Evolutionary conservation across 768 basidiomycete species (phyloP).

Genomic region (Boletellus ananiceps): DNA sequence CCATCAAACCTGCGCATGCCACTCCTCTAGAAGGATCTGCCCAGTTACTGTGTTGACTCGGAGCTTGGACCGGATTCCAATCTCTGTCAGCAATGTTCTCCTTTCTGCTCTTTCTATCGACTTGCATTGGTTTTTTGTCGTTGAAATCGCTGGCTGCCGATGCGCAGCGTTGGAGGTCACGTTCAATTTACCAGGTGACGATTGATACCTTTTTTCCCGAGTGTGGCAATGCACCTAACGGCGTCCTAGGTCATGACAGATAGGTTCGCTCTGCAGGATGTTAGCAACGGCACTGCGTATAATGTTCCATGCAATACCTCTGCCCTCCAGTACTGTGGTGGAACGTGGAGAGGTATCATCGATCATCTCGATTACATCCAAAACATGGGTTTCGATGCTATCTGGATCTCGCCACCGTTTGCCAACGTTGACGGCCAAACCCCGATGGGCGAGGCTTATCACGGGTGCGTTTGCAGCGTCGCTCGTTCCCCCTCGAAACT

Average conservation of each 20-base stretch:
- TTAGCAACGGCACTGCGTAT: conserved; percentile 25
- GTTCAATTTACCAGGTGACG: conserved; percentile 51
- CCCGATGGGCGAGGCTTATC: conserved; percentile 52
- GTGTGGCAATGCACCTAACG: neutral
- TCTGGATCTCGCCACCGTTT: conserved; percentile 57
- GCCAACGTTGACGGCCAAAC: conserved; percentile 46
- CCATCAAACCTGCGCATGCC: neutral
- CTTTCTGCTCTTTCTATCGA: conserved; percentile 7
- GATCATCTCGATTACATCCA: conserved; percentile 60
- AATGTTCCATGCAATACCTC: conserved; percentile 42
- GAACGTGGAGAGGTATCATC: conserved; percentile 49
- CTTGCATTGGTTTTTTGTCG: conserved; percentile 3
- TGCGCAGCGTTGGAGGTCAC: conserved; percentile 46
- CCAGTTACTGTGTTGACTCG: conserved; percentile 1
- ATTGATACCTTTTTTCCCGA: neutral
- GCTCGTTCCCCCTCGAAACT: neutral
- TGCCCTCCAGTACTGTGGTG: conserved; percentile 51
- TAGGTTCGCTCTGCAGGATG: conserved; percentile 51
- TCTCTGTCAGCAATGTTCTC: conserved; percentile 7
- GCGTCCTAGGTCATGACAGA: conserved; percentile 46
- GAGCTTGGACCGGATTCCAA: neutral
- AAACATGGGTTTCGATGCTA: conserved; percentile 55
- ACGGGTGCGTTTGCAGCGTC: conserved; percentile 35
- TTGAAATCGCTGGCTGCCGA: conserved; percentile 31
- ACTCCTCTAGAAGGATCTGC: conserved; percentile 1